Conservation (phyloP, 768 basidiomycete genomes). For the button mushroom (Agaricus bisporus) region DNA sequence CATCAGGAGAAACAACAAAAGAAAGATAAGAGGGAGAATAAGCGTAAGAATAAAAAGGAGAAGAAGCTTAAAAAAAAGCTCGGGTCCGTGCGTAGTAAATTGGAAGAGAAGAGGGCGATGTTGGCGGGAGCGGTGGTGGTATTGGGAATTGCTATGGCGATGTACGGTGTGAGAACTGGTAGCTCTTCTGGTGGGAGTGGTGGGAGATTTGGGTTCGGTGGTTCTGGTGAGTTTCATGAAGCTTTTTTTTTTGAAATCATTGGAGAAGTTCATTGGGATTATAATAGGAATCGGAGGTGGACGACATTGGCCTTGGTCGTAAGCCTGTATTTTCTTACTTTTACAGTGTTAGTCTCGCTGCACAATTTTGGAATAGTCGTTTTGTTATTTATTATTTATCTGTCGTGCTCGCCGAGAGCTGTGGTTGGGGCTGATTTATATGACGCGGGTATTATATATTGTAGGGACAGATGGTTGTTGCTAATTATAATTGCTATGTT, state of each 20-base stretch:
- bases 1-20: neutral
- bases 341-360: neutral
- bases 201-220: constrained; percentile 8
- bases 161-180: constrained; percentile 35
- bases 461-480: too few species aligned
- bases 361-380: neutral
- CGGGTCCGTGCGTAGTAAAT: neutral
- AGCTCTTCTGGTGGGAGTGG: constrained; percentile 1
- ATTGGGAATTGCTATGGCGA: constrained; percentile 64
- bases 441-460: too few species aligned
- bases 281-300: neutral
- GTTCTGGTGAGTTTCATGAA: constrained; percentile 9
- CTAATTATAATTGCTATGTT: too few species aligned
- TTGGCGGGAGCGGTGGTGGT: constrained; percentile 64
- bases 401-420: too few species aligned
- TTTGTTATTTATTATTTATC: neutral
- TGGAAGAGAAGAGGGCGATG: constrained; percentile 35
- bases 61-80: neutral
- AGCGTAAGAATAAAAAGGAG: neutral
- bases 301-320: constrained; percentile 7
- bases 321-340: neutral
- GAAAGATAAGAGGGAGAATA: neutral
- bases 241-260: too few species aligned
- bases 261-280: too few species aligned
- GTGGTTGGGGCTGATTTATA: too few species aligned